A percentile compares a stretch with the other conserved stretches of the same genome.
These are phyloP conservation scores for Mucor indicus DNA, from an alignment of 371 early-diverging fungal species.

Conservation along the genomic window DNA sequence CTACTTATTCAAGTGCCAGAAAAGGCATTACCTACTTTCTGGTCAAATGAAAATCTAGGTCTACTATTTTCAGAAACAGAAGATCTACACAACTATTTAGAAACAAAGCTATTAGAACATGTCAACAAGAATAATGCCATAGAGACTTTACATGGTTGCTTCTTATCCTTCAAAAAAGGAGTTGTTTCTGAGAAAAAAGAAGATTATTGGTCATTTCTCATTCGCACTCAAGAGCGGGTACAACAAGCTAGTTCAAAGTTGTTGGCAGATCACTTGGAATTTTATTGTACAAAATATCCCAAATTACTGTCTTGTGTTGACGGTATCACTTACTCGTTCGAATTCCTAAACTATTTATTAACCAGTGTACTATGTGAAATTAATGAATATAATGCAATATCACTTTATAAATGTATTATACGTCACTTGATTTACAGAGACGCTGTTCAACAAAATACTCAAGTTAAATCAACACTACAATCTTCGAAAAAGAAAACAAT, in stretches of 20 bases:
- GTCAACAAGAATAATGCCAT: constrained; percentile 31
- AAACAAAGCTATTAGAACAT: constrained; percentile 11
- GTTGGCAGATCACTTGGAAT: constrained; percentile 23
- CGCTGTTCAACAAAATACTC: constrained; percentile 15
- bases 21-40: constrained; percentile 23
- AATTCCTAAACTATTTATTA: constrained; percentile 25
- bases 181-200: background rate
- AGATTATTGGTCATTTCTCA: background rate
- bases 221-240: background rate
- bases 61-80: constrained; percentile 18
- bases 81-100: constrained; percentile 14
- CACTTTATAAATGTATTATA: constrained; percentile 29
- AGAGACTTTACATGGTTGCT: constrained; percentile 30
- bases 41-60: constrained; percentile 20
- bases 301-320: constrained; percentile 31
- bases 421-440: constrained; percentile 27
- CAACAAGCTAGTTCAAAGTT: constrained; percentile 5
- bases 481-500: constrained; percentile 16
- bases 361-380: constrained; percentile 17
- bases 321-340: constrained; percentile 30
- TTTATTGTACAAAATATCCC: constrained; percentile 28
- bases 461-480: constrained; percentile 20
- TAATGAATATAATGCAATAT: constrained; percentile 18
- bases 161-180: constrained; percentile 9
- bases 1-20: constrained; percentile 26